Evolutionary conservation across 2,329 filamentous ascomycete species (phyloP), one percentile per base, ranked within the genome.

Genomic region (Knufia fluminis): DNA sequence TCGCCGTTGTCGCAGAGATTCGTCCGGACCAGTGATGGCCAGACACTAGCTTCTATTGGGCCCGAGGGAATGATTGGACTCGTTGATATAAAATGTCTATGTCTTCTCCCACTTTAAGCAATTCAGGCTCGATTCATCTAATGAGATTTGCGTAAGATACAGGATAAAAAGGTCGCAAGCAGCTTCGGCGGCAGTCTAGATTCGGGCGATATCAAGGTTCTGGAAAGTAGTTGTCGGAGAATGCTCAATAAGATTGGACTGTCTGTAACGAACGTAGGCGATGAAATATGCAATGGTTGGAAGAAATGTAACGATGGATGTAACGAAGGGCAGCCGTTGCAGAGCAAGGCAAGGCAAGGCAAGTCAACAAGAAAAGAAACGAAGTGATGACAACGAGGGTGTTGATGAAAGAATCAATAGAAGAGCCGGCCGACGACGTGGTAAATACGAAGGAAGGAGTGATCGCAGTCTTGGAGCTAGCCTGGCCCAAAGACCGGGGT

Each of bases 311-410:
- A 39, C 28, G 48, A 28, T 45, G 31, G 26, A 19, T 14, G 22
- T 32, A 39, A 46, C 16, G 45, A 45, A 43, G 19, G 52, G 40
- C 47, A 48, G 24, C 17, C 28, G 42, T 28, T 45, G 42, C 42
- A 20, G 42, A 14, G 28, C 33, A 36, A 36, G 33, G 33, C 33
- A 17, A 4, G 16, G 28, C 33, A 36, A 36, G 33, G 33, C 33
- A 17, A 4, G 16, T 14, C 9, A 36, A n/a, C n/a, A 17, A 16
- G 33, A 36, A n/a, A 36, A 42, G 24, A 42, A 24, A 2, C 26
- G 40, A 42, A 36, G 20, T 28, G 40, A 26, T 26, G n/a, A 28
- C 14, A 43, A 26, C n/a, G 20, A 43, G 40, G 40, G 24, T 32
- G 42, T 24, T 19, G 17, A 45, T 28, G 41, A 19, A 45, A 35